Conservation (phyloP, 306 rosid species). For the Trifolium fragiferum region DNA sequence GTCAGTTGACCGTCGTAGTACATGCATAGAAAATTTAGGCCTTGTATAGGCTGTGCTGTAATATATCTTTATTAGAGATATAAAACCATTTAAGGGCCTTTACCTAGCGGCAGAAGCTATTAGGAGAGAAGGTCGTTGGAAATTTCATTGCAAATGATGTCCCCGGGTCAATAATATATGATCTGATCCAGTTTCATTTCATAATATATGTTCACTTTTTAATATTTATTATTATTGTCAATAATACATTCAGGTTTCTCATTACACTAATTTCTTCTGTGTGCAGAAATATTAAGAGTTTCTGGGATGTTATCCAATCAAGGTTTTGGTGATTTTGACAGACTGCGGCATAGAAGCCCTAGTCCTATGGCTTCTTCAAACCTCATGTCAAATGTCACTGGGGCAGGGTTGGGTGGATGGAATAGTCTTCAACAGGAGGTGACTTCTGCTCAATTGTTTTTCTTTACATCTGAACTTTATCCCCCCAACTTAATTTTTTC, state of each 20-base stretch:
- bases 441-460: slow-evolving; percentile 29
- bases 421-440: slow-evolving; percentile 93
- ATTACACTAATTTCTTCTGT: slow-evolving; percentile 35
- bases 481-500: slow-evolving; percentile 15
- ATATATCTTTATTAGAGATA: not conserved
- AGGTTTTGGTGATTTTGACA: slow-evolving; percentile 94
- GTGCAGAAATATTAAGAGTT: slow-evolving; percentile 90
- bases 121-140: too few relatives aligned
- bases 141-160: slow-evolving; percentile 23
- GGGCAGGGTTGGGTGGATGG: slow-evolving; percentile 87
- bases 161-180: slow-evolving; percentile 2
- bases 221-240: not conserved
- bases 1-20: too few relatives aligned
- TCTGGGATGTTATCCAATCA: slow-evolving; percentile 98
- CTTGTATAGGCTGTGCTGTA: too few relatives aligned
- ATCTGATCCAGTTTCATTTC: not conserved
- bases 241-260: slow-evolving; percentile 35
- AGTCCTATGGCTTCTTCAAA: slow-evolving; percentile 98
- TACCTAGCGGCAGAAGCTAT: too few relatives aligned
- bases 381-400: slow-evolving; percentile 80
- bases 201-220: not conserved
- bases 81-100: not conserved
- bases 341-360: slow-evolving; percentile 96
- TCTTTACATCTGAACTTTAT: slow-evolving; percentile 1
- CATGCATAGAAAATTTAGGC: too few relatives aligned